Base-by-base conservation (phyloP, 129 eudicot genomes). In the Lactuca saligna region DNA sequence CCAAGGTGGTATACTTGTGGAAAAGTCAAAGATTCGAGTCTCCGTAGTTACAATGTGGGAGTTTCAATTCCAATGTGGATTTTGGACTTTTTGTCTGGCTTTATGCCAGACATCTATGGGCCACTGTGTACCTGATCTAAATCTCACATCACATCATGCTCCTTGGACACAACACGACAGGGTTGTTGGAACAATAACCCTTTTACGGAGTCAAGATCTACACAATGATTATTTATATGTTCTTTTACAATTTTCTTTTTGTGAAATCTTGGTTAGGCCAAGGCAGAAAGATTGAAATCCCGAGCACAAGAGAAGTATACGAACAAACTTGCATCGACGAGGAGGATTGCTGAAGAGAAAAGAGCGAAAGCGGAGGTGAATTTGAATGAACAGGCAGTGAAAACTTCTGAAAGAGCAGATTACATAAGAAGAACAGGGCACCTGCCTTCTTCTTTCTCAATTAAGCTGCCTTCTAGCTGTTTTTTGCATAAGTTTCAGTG, bases 381-480 rank as follows among this genome's bases (percentile, higher is more conserved):
- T 72, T 77, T 91, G 49, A 86, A 86, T 41, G 96, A 91, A 69
- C 85, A 91, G 10, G 87, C 95, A 4, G 86, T 86, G 60, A 85
- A 71, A 65, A 91, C 94, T 10, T 91, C 97, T 61, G 96, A 91
- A 78, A 82, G 75, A 57, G 95, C 94, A 15, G 95, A 91, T 79
- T 91, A 86, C 77, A 91, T 91, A 64, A 84, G 89, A 80, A 86
- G 97, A 79, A 91, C 86, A 8, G 97, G 97, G 8, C 96, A 86
- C 63, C 75, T 91, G 54, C 96, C 97, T 12, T 88, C 97, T 62
- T 85, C 94, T 10, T 86, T 88, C 85, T 91, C 93, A 78, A 50
- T 91, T 64, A 88, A 86, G 78, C 66, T 88, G 77, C 96, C 96
- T 80, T 82, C 87, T 11, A 72, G 41, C 54, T 85, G 91, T 80